Percentiles rank a stretch among this genome's conserved stretches.
These are phyloP conservation scores for Boletus patriciae DNA, from an alignment of 768 basidiomycete genomes.

Conservation along the genomic window DNA sequence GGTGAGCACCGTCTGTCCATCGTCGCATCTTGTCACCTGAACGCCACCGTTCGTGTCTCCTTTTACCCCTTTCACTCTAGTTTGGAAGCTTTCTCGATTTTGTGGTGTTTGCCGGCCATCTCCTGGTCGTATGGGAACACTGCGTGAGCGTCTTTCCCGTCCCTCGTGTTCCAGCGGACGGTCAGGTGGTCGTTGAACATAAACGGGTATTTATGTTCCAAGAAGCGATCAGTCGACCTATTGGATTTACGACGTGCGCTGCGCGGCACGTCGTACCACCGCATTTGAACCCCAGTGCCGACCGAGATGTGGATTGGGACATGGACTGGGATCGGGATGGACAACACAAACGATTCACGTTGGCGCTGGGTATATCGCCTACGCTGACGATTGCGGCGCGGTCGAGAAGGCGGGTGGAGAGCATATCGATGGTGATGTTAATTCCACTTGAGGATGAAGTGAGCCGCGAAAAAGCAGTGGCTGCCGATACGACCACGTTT, in stretches of 20 bases:
- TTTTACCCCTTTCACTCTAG: conserved; percentile 1
- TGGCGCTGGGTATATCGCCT: neutral
- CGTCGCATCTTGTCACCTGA: neutral
- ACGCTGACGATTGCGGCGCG: conserved; percentile 30
- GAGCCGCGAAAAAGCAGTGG: neutral
- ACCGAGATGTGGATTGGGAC: neutral
- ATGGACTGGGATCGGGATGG: neutral
- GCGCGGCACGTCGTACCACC: conserved; percentile 4
- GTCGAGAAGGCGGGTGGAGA: conserved; percentile 7
- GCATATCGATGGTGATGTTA: conserved; percentile 27
- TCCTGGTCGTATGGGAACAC: conserved; percentile 31
- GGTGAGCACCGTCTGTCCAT: conserved; percentile 10
- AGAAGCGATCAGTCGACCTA: conserved; percentile 22
- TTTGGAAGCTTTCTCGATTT: conserved; percentile 30
- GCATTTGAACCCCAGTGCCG: neutral
- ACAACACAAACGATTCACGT: neutral
- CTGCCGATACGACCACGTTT: conserved; percentile 7
- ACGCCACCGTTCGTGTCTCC: neutral
- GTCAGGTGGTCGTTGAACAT: conserved; percentile 21
- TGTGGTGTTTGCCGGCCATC: conserved; percentile 20
- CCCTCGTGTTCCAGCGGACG: conserved; percentile 23
- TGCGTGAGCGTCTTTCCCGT: conserved; percentile 29
- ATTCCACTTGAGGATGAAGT: conserved; percentile 18
- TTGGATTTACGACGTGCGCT: conserved; percentile 31
- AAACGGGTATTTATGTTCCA: conserved; percentile 29